Evolutionary conservation across 2,329 filamentous ascomycete species (phyloP).

Genomic region (Pestalotiopsis sp.): DNA sequence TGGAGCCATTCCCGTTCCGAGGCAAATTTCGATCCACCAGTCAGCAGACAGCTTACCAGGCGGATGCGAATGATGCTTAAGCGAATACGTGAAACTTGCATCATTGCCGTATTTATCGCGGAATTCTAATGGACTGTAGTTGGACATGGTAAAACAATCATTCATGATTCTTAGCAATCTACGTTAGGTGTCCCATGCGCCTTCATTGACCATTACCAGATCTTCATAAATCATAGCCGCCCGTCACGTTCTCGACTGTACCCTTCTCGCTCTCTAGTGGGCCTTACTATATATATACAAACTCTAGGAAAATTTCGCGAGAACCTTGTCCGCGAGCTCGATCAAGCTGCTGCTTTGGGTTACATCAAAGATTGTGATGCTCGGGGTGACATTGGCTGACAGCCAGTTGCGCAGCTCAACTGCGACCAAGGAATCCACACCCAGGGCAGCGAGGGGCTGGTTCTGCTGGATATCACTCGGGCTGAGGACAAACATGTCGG

Average conservation of each 20-base stretch:
- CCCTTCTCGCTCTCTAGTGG: not conserved
- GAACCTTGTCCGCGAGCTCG: constrained; percentile 8
- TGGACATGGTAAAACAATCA: too few species aligned
- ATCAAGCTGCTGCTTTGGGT: constrained; percentile 8
- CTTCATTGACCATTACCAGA: too few species aligned
- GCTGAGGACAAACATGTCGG: constrained; percentile 9
- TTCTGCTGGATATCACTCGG: constrained; percentile 14
- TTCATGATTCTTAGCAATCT: too few species aligned
- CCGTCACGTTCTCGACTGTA: too few species aligned
- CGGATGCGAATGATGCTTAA: not conserved
- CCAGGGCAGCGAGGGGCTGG: constrained; percentile 13
- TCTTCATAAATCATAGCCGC: too few species aligned
- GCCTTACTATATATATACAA: not conserved
- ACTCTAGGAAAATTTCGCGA: not conserved
- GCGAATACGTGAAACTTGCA: not conserved
- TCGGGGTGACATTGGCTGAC: constrained; percentile 5
- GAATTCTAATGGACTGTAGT: too few species aligned
- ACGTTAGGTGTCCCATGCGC: too few species aligned
- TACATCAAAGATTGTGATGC: constrained; percentile 7
- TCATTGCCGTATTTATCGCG: not conserved
- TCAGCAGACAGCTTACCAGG: not conserved
- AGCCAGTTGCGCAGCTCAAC: constrained; percentile 12
- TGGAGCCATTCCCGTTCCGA: not conserved
- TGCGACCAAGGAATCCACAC: constrained; percentile 11
- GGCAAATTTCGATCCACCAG: not conserved